These are phyloP conservation scores for Somion occarium DNA, from an alignment of 1,284 basidiomycete species.

Conservation along the genomic window DNA sequence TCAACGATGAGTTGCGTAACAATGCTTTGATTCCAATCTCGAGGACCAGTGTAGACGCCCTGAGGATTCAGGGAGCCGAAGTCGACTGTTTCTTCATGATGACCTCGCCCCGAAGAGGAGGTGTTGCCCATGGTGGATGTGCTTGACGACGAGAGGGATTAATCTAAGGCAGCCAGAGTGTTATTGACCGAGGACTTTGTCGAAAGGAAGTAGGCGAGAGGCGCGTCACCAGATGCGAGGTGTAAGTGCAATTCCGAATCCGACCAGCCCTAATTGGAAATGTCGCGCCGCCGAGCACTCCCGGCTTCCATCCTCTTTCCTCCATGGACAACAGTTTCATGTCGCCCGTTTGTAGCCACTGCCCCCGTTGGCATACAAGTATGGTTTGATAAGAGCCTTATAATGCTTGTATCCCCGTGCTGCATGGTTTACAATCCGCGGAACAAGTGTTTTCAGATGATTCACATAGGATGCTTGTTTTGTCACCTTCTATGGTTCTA, in stretches of 20 bases:
- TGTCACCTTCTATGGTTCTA: too few relatives aligned
- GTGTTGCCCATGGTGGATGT: conserved; percentile 65
- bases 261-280: too few relatives aligned
- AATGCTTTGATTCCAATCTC: conserved; percentile 87
- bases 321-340: too few relatives aligned
- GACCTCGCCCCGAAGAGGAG: conserved; percentile 62
- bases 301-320: too few relatives aligned
- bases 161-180: not conserved
- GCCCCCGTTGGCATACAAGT: too few relatives aligned
- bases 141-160: not conserved
- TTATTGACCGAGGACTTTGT: not conserved
- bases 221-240: not conserved
- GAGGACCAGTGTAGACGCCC: conserved; percentile 82
- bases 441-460: too few relatives aligned
- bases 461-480: too few relatives aligned
- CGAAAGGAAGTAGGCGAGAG: not conserved
- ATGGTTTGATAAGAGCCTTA: too few relatives aligned
- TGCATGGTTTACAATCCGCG: too few relatives aligned
- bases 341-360: too few relatives aligned
- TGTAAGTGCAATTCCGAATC: not conserved
- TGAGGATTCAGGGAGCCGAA: conserved; percentile 83
- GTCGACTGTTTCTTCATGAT: conserved; percentile 77
- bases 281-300: too few relatives aligned
- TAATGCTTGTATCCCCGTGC: too few relatives aligned
- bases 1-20: conserved; percentile 87